phyloP scores from a whole-genome alignment of 345 rosid genomes.

The Arabidopsis suecica region DNA sequence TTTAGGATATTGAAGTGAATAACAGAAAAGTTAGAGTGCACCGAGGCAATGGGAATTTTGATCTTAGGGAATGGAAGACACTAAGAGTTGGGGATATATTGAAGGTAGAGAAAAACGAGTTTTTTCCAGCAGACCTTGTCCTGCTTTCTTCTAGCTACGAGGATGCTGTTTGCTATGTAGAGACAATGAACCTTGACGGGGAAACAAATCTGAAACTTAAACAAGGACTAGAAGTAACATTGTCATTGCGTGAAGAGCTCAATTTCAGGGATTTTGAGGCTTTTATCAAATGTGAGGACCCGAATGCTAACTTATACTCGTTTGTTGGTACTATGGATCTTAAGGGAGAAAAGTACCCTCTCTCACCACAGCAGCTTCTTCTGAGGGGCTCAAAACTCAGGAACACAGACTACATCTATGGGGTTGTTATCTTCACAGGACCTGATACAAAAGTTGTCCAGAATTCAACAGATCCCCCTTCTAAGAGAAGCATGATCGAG shows the following conservation, averaged over 20 bases:
- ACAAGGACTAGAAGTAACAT: slow-evolving; percentile 81
- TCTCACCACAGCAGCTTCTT: slow-evolving; percentile 88
- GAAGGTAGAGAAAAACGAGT: slow-evolving; percentile 81
- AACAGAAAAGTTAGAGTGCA: slow-evolving; percentile 75
- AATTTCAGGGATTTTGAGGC: slow-evolving; percentile 69
- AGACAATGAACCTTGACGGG: slow-evolving; percentile 97
- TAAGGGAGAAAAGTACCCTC: slow-evolving; percentile 65
- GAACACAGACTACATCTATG: slow-evolving; percentile 83
- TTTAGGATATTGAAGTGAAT: slow-evolving; percentile 85
- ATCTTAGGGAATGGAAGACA: slow-evolving; percentile 66
- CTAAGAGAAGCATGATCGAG: slow-evolving; percentile 91
- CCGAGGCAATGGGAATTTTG: slow-evolving; percentile 57
- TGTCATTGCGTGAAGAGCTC: slow-evolving; percentile 59
- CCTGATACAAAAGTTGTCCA: slow-evolving; percentile 94
- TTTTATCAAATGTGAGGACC: slow-evolving; percentile 83
- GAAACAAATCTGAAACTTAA: slow-evolving; percentile 93
- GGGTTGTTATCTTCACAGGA: slow-evolving; percentile 89
- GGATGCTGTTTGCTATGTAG: slow-evolving; percentile 90
- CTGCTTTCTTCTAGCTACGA: slow-evolving; percentile 87
- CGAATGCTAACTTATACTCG: slow-evolving; percentile 89
- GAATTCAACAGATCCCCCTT: slow-evolving; percentile 87
- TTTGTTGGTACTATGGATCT: slow-evolving; percentile 79
- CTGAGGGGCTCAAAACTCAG: slow-evolving; percentile 94
- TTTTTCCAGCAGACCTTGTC: slow-evolving; percentile 88
- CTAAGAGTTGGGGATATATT: slow-evolving; percentile 88